Base-by-base conservation (phyloP, 768 basidiomycete genomes). In the Hydnum rufescens region DNA sequence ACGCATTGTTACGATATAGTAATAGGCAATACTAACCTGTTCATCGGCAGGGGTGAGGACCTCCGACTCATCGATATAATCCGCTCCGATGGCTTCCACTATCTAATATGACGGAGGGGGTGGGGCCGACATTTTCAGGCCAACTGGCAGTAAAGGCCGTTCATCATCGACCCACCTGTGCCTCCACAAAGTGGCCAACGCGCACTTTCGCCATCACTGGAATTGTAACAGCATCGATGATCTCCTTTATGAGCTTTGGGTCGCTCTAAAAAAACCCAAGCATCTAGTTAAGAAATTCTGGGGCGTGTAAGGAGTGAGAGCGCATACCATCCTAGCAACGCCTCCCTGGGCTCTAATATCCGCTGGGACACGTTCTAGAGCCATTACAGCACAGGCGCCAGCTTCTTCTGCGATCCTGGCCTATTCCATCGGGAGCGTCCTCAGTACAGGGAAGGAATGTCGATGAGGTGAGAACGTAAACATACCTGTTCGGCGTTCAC, bases 321-420 rank as follows among this genome's bases (percentile, higher is more conserved):
- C 76, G 58, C n/a, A n/a, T 59, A 87, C 89, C 93, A 99, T 99
- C 55, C 93, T 74, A 0, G 93, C 88, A 51, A 99, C 93, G 54
- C 93, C 93, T 30, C 93, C 93, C 63, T 86, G 71, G 18, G 73
- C 73, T 55, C 93, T 76, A 62, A 99, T 97, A 63, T 96, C 89
- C 8, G 92, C 90, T 5, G 93, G 93, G 2, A 99, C 87, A 53
- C 90, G 74, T 66, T 95, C 88, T 30, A 92, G 74, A 3, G 88
- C 88, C 93, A 99, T 97, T 57, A 99, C 93, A 54, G 93, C 93
- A 63, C 87, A 89, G 4, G 93, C 93, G 44, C 93, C 93, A 5
- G 93, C 93, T 63, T 90, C 88, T 63, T 97, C 93, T 43, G 93
- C 93, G 59, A 96, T 90, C 56, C 84, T 82, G 54, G 93, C 93